These are phyloP conservation scores for Epichloe gansuensis DNA, from an alignment of 2,329 filamentous ascomycete species.

Conservation along the genomic window DNA sequence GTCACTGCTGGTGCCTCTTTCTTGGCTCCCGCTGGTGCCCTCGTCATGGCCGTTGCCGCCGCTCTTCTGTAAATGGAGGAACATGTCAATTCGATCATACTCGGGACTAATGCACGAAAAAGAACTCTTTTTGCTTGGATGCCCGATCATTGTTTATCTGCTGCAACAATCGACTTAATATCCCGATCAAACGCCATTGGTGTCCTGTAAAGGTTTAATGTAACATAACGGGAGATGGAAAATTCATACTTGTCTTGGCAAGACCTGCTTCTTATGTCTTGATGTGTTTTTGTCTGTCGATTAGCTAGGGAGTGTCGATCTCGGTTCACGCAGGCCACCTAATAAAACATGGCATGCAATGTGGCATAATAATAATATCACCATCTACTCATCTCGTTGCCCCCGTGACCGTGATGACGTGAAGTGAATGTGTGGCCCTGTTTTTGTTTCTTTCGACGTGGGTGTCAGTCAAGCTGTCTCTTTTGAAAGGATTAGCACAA, in stretches of 20 bases:
- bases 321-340: neutral
- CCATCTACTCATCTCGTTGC: neutral
- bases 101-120: neutral
- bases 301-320: constrained; percentile 1
- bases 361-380: neutral
- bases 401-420: neutral
- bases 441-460: too few relatives aligned
- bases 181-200: neutral
- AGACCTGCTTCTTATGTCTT: neutral
- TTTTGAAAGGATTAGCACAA: too few relatives aligned
- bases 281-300: neutral
- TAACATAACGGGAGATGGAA: constrained; percentile 1
- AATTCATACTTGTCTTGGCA: neutral
- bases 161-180: neutral
- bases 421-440: neutral
- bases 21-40: constrained; percentile 8
- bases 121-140: neutral
- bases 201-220: neutral
- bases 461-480: too few relatives aligned
- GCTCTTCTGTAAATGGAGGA: constrained; percentile 4
- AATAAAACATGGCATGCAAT: neutral
- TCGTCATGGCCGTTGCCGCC: constrained; percentile 9
- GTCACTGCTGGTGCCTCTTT: constrained; percentile 10
- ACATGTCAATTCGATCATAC: neutral
- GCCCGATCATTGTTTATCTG: neutral